Percentiles rank a stretch among this genome's conserved stretches.
phyloP scores from a whole-genome alignment of 2,329 filamentous ascomycete species.

The Akanthomyces muscarius region DNA sequence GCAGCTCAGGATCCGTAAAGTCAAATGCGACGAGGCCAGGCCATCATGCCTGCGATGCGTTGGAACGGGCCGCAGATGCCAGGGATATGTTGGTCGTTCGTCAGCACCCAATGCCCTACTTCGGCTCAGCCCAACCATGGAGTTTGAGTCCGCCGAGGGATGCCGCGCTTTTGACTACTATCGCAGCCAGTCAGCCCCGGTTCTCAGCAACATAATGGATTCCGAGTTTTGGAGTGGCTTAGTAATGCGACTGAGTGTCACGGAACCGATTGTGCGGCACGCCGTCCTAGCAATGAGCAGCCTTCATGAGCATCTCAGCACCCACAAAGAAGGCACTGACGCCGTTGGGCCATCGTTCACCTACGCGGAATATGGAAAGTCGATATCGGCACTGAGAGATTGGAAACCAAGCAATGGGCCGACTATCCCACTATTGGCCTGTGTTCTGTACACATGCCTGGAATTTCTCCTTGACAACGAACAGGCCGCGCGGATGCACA shows the following conservation, averaged over 20 bases:
- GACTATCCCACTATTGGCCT: constrained; percentile 40
- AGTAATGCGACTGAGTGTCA: constrained; percentile 42
- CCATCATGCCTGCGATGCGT: constrained; percentile 50
- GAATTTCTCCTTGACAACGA: constrained; percentile 52
- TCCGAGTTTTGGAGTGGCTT: constrained; percentile 41
- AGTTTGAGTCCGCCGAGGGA: constrained; percentile 23
- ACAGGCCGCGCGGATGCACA: constrained; percentile 41
- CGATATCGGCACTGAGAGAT: constrained; percentile 41
- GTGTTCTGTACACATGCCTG: constrained; percentile 49
- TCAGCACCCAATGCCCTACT: constrained; percentile 12
- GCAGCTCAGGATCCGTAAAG: constrained; percentile 44
- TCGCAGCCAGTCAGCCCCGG: constrained; percentile 33
- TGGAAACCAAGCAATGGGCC: constrained; percentile 30
- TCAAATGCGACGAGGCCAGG: constrained; percentile 55
- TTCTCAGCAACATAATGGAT: constrained; percentile 41
- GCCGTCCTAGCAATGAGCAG: constrained; percentile 47
- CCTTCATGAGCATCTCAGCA: constrained; percentile 37
- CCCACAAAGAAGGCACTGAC: constrained; percentile 12
- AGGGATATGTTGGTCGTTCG: constrained; percentile 43
- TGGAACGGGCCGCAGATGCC: constrained; percentile 52
- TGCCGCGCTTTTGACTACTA: constrained; percentile 32
- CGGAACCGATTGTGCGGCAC: constrained; percentile 45
- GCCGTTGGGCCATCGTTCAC: constrained; percentile 23
- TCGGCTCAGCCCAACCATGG: constrained; percentile 19
- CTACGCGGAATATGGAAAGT: constrained; percentile 42